Evolutionary conservation across 2,329 filamentous ascomycete genomes (phyloP).

Genomic region (Aureobasidium sp.): DNA sequence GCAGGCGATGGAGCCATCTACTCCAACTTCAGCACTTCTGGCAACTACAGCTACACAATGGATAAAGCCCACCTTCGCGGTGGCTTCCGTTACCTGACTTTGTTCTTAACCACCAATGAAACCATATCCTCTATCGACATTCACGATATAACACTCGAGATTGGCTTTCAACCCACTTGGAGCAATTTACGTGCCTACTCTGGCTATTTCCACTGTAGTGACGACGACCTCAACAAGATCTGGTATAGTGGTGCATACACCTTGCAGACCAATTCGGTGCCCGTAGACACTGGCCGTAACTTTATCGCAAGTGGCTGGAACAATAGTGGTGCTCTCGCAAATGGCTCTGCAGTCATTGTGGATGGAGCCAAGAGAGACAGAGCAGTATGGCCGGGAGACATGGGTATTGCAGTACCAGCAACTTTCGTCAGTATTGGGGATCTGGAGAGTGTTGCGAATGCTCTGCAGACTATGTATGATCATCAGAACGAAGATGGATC

Average conservation of each 20-base stretch:
- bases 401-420: slow-evolving; percentile 41
- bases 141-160: slow-evolving; percentile 33
- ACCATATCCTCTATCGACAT: slow-evolving; percentile 28
- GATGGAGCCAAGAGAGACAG: slow-evolving; percentile 33
- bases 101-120: slow-evolving; percentile 33
- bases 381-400: slow-evolving; percentile 39
- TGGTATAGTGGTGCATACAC: slow-evolving; percentile 47
- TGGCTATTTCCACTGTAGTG: slow-evolving; percentile 29
- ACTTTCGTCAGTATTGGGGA: slow-evolving; percentile 36
- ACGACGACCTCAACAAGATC: slow-evolving; percentile 45
- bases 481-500: slow-evolving; percentile 31
- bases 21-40: slow-evolving; percentile 28
- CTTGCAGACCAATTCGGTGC: slow-evolving; percentile 29
- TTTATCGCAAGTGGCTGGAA: slow-evolving; percentile 23
- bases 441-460: slow-evolving; percentile 39
- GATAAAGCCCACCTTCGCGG: slow-evolving; percentile 39
- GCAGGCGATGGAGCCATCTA: slow-evolving; percentile 37
- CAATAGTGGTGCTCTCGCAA: slow-evolving; percentile 28
- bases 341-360: slow-evolving; percentile 27
- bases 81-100: slow-evolving; percentile 46
- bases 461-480: slow-evolving; percentile 39
- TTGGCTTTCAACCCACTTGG: slow-evolving; percentile 44
- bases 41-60: slow-evolving; percentile 34
- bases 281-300: slow-evolving; percentile 26
- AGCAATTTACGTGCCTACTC: slow-evolving; percentile 31